These are phyloP conservation scores for Penicillium sp. DNA, from an alignment of 2,329 filamentous ascomycete genomes.

Conservation along the genomic window DNA sequence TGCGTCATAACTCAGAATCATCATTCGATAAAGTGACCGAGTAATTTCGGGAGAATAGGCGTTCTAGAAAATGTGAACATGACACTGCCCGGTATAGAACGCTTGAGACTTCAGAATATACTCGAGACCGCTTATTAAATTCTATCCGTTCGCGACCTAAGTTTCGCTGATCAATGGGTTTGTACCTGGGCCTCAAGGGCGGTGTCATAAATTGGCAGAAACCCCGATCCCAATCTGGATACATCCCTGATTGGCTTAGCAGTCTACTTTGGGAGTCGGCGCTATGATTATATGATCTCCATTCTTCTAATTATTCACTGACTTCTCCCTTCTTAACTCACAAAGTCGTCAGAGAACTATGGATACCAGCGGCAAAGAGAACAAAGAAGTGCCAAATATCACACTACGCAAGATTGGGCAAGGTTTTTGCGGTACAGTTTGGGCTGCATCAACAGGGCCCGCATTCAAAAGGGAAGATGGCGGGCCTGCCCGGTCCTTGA, in stretches of 20 bases:
- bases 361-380: neutral
- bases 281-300: neutral
- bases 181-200: no score
- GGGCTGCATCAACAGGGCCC: constrained; percentile 20
- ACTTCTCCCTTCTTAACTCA: neutral
- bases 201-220: no score
- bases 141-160: no score
- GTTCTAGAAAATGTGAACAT: no score
- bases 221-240: neutral
- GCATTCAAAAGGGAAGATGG: constrained; percentile 39
- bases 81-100: no score
- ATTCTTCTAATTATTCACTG: neutral
- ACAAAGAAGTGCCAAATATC: neutral
- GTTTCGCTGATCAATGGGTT: no score
- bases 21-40: no score
- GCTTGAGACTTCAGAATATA: no score
- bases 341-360: neutral
- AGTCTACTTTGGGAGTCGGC: neutral
- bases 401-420: constrained; percentile 24
- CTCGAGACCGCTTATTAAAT: no score
- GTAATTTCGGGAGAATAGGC: no score
- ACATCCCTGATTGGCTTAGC: neutral
- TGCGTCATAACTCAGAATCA: no score
- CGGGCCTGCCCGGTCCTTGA: constrained; percentile 25
- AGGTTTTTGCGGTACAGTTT: constrained; percentile 35